phyloP scores from a whole-genome alignment of 352 stramenopile genomes.

The Globisporangium sylvaticum region DNA sequence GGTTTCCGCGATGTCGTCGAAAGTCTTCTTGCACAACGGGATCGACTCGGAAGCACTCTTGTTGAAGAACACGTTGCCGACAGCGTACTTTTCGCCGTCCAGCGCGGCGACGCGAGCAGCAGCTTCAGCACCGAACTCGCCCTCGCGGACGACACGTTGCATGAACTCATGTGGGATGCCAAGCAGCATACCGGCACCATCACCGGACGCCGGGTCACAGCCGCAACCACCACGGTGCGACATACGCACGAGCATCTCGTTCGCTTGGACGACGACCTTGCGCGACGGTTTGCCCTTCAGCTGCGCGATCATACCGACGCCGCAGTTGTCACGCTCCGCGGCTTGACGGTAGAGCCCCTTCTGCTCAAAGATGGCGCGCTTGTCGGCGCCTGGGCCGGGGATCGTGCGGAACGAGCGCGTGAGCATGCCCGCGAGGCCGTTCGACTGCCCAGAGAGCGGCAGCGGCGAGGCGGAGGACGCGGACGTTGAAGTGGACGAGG shows the following conservation, averaged over 20 bases:
- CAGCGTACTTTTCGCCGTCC: conserved; percentile 85
- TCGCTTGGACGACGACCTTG: conserved; percentile 90
- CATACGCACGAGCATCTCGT: conserved; percentile 98
- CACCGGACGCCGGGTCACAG: conserved; percentile 93
- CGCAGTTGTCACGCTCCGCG: conserved; percentile 81
- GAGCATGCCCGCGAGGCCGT: conserved; percentile 11
- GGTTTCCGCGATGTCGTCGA: conserved; percentile 64
- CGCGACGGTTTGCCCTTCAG: conserved; percentile 93
- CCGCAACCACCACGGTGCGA: conserved; percentile 93
- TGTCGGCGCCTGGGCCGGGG: conserved; percentile 39
- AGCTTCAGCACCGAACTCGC: conserved; percentile 55
- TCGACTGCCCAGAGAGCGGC: conserved; percentile 4
- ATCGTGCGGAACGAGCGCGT: conserved; percentile 39
- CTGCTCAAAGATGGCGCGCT: conserved; percentile 49
- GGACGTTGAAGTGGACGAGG: conserved; percentile 4
- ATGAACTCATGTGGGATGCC: conserved; percentile 95
- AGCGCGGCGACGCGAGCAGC: conserved; percentile 27
- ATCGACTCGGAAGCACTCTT: conserved; percentile 72
- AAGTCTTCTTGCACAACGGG: conserved; percentile 85
- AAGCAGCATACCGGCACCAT: conserved; percentile 93
- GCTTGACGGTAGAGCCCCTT: conserved; percentile 56
- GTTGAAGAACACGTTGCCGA: conserved; percentile 90
- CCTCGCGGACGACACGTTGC: conserved; percentile 68
- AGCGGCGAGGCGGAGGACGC: conserved; percentile 18
- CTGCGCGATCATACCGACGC: conserved; percentile 94